Evolutionary conservation across 768 basidiomycete species (phyloP), one percentile per base, ranked within the genome.

Genomic region (Suillus lakei): DNA sequence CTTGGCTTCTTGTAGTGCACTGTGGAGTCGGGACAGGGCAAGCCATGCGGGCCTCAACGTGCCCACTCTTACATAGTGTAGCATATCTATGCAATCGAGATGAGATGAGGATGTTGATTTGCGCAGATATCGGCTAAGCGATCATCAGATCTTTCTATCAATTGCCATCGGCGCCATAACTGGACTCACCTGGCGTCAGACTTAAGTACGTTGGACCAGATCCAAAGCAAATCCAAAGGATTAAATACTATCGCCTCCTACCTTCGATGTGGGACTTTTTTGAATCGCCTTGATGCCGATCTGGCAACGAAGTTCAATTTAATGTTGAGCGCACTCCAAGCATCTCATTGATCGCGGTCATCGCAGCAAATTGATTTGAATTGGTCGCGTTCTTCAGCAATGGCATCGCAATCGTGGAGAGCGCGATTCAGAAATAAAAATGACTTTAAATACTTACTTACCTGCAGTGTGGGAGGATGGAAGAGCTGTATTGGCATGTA

Each of bases 21-120:
- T 64, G 66, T 61, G 38, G 46, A 63, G 69, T 62, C 53, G 63
- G 60, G 71, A 66, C 41, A 60, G 39, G 18, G 60, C 64, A 41
- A 62, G 61, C 56, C 68, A 69, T 65, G 59, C 34, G 74, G 73
- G 78, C 78, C 78, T 81, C 77, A 81, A 80, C 79, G 78, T 66
- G 78, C 78, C 74, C 68, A 68, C 28, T 13, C n/a, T 58, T 58
- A 58, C 10, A 13, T 44, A 58, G 64, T 64, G 30, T 50, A 23
- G 62, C 59, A 28, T 58, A 58, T 32, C 13, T 54, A 60, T 67
- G 61, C 28, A 51, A 64, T 66, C 4, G 26, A 39, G 46, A 66
- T 62, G 58, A 41, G 18, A 41, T 41, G 58, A 59, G 12, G 38
- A 41, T 58, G 56, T 30, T 54, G 30, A 54, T 12, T 32, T 54